A percentile compares a stretch with the other conserved stretches of the same genome.
Conservation (phyloP, 805 yeast species). For the Hemisphaericaspora nanyangensis region DNA sequence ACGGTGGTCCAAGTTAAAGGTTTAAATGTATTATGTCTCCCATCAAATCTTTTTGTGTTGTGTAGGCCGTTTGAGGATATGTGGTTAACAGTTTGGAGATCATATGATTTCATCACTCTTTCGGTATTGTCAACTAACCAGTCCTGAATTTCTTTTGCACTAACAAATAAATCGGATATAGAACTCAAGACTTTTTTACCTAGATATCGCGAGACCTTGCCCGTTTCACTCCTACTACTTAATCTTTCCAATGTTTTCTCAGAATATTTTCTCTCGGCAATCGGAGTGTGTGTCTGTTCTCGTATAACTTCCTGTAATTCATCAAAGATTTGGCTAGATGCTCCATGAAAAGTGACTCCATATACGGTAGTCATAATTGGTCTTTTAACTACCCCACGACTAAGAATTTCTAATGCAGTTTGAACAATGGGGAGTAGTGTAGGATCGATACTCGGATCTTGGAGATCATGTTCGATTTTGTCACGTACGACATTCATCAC, state of each 20-base stretch:
- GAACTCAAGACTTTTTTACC: slow-evolving; percentile 21
- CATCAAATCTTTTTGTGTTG: too few species aligned
- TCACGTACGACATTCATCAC: slow-evolving; percentile 24
- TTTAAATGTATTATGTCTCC: slow-evolving; percentile 11
- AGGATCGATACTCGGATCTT: not conserved
- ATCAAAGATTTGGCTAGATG: slow-evolving; percentile 28
- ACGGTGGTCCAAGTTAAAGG: slow-evolving; percentile 43
- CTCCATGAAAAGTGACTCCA: slow-evolving; percentile 40
- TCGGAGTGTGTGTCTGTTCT: not conserved
- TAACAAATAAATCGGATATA: slow-evolving; percentile 26
- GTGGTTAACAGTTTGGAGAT: slow-evolving; percentile 11
- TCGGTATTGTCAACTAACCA: slow-evolving; percentile 32
- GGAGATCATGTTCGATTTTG: slow-evolving; percentile 7
- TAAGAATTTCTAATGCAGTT: slow-evolving; percentile 15
- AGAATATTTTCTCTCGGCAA: not conserved
- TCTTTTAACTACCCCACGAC: slow-evolving; percentile 35
- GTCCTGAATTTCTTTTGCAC: slow-evolving; percentile 30
- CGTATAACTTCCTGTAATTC: slow-evolving; percentile 2
- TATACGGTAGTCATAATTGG: slow-evolving; percentile 46
- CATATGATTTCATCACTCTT: slow-evolving; percentile 27
- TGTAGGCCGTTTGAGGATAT: not conserved
- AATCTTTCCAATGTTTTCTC: not conserved
- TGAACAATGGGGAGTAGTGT: slow-evolving; percentile 8
- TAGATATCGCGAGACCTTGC: slow-evolving; percentile 11
- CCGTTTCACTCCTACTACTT: too few species aligned